Evolutionary conservation across 768 basidiomycete species (phyloP), one percentile per base, ranked within the genome.

Genomic region (Chiua virens): DNA sequence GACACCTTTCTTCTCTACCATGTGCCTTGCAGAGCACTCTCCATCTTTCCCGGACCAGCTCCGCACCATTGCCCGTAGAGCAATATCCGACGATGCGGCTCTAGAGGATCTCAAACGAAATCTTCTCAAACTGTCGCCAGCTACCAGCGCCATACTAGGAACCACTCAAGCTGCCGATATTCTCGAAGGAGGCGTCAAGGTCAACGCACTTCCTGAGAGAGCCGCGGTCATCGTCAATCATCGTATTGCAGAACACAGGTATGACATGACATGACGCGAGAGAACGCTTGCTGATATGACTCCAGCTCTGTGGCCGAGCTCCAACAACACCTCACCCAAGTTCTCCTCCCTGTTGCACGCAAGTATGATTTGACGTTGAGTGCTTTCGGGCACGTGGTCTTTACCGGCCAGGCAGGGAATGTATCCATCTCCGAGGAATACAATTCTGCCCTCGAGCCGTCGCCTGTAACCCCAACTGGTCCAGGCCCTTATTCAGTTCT

Each of bases 201-300:
- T 34, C 34, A 34, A 34, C 34, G 34, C 34, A 3, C 34, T 34
- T 17, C 34, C 34, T 17, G 34, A 34, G 34, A 34, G 34, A 15
- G 34, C 34, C 34, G 34, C 34, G 34, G 34, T 34, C 15, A 64
- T 89, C 18, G 79, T 89, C 40, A 87, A 89, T 62, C 83, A 87
- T 58, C 81, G 87, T 25, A 82, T 90, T 40, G 77, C 82, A 4
- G 78, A 79, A 15, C 70, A 76, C 34, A 84, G 82, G 82, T 81
- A n/a, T 13, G 72, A 47, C 11, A 15, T 21, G 9, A 38, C 28
- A 1, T 41, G 42, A 36, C 22, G 28, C 17, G 5, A 20, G n/a
- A 34, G 35, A 7, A 34, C 4, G 4, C 13, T 47, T 1, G 36
- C 25, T 42, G 13, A 54, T 25, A 5, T 36, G 3, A 36, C 44